These are phyloP conservation scores for Speleostelium caveatum DNA, from an alignment of 78 protist species.

Conservation along the genomic window DNA sequence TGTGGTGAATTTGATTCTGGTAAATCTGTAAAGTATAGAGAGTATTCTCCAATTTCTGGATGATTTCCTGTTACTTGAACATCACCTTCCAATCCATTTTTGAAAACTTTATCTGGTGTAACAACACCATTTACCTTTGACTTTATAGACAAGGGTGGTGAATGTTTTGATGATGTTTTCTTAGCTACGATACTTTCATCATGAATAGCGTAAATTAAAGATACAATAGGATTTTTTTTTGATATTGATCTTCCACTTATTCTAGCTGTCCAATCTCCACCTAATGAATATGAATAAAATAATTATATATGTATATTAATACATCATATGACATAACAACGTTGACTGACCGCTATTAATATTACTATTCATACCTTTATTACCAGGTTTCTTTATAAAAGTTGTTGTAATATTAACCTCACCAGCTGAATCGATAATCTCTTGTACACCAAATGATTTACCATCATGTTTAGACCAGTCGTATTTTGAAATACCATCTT, in stretches of 20 bases:
- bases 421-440: constrained; percentile 43
- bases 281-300: neutral
- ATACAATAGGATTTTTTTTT: neutral
- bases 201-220: constrained; percentile 40
- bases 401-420: constrained; percentile 36
- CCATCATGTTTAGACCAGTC: constrained; percentile 77
- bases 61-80: constrained; percentile 47
- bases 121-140: no score
- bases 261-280: constrained; percentile 64
- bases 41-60: constrained; percentile 59
- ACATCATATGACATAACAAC: neutral
- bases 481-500: constrained; percentile 32
- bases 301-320: neutral
- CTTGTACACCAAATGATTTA: constrained; percentile 73
- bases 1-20: neutral
- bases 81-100: neutral
- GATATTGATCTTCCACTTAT: constrained; percentile 20
- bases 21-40: constrained; percentile 34
- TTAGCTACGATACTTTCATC: constrained; percentile 77
- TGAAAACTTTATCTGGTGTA: neutral
- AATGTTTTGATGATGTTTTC: no score
- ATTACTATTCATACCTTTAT: constrained; percentile 7
- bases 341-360: no score
- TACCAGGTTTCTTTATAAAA: constrained; percentile 48
- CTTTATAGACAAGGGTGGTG: no score